phyloP scores from a whole-genome alignment of 2,329 filamentous ascomycete genomes.

The Sordariomycetes sp. region DNA sequence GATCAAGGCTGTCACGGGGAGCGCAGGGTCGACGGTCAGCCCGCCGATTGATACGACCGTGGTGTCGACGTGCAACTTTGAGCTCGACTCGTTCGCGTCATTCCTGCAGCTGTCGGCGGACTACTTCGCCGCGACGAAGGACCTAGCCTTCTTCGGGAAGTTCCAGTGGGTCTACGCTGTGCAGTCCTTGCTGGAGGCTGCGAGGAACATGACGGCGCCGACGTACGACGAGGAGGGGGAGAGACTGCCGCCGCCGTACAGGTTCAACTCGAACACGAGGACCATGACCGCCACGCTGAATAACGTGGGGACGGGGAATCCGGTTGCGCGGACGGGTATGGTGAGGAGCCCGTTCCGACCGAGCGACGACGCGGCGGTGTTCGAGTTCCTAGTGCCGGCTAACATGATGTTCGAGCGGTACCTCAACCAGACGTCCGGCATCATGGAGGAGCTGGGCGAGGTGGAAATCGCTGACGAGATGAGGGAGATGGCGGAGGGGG shows the following conservation, averaged over 20 bases:
- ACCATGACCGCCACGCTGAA: slow-evolving; percentile 30
- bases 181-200: slow-evolving; percentile 55
- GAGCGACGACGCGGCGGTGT: slow-evolving; percentile 77
- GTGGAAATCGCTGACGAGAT: slow-evolving; percentile 37
- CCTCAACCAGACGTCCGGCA: slow-evolving; percentile 36
- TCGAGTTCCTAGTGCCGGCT: slow-evolving; percentile 79
- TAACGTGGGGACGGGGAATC: slow-evolving; percentile 59
- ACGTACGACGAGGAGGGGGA: slow-evolving; percentile 57
- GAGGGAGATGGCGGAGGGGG: slow-evolving; percentile 46
- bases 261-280: slow-evolving; percentile 56
- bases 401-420: slow-evolving; percentile 76
- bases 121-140: slow-evolving; percentile 62
- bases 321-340: slow-evolving; percentile 66
- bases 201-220: slow-evolving; percentile 59
- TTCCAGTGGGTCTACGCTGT: slow-evolving; percentile 65
- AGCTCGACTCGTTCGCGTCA: slow-evolving; percentile 77
- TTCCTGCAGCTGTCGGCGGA: slow-evolving; percentile 75
- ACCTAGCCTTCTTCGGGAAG: slow-evolving; percentile 58
- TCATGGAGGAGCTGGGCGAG: slow-evolving; percentile 35
- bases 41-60: slow-evolving; percentile 11
- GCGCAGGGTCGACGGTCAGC: slow-evolving; percentile 8
- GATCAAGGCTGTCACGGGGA: slow-evolving; percentile 31
- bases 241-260: slow-evolving; percentile 54
- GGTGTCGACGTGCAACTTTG: slow-evolving; percentile 87
- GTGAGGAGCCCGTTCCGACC: slow-evolving; percentile 83